These are phyloP conservation scores for Xylaria palmicola DNA, from an alignment of 495 filamentous ascomycete genomes.

Conservation along the genomic window DNA sequence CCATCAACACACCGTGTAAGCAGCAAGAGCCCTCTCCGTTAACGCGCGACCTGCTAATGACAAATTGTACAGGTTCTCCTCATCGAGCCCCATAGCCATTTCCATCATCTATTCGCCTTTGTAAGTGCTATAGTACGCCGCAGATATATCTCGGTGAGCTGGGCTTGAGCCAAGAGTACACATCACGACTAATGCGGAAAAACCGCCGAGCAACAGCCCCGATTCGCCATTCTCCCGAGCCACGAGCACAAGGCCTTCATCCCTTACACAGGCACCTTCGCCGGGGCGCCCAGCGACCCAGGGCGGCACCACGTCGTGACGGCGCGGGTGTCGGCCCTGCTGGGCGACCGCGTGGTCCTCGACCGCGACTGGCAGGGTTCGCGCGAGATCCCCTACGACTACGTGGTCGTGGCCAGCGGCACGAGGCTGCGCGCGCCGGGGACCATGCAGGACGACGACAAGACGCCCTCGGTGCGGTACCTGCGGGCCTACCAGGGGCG, in stretches of 20 bases:
- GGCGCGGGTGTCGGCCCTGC: constrained; percentile 45
- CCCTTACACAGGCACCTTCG: constrained; percentile 46
- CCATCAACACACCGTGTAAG: constrained; percentile 31
- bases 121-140: constrained; percentile 30
- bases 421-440: constrained; percentile 47
- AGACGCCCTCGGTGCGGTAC: constrained; percentile 36
- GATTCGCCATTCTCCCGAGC: constrained; percentile 48
- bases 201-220: constrained; percentile 42
- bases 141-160: not conserved
- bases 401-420: constrained; percentile 49
- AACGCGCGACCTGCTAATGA: not conserved
- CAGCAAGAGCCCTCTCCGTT: not conserved
- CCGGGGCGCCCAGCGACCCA: constrained; percentile 31
- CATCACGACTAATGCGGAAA: not conserved
- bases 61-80: constrained; percentile 44
- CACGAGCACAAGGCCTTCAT: constrained; percentile 60
- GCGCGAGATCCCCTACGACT: constrained; percentile 45
- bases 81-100: constrained; percentile 53
- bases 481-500: constrained; percentile 35
- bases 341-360: constrained; percentile 38
- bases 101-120: constrained; percentile 55
- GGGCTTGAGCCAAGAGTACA: no score
- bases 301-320: constrained; percentile 39
- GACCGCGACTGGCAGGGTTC: constrained; percentile 50
- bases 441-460: constrained; percentile 47